A percentile compares a stretch with the other conserved stretches of the same genome.
phyloP scores from a whole-genome alignment of 345 rosid species.

The Schrenkiella parvula region DNA sequence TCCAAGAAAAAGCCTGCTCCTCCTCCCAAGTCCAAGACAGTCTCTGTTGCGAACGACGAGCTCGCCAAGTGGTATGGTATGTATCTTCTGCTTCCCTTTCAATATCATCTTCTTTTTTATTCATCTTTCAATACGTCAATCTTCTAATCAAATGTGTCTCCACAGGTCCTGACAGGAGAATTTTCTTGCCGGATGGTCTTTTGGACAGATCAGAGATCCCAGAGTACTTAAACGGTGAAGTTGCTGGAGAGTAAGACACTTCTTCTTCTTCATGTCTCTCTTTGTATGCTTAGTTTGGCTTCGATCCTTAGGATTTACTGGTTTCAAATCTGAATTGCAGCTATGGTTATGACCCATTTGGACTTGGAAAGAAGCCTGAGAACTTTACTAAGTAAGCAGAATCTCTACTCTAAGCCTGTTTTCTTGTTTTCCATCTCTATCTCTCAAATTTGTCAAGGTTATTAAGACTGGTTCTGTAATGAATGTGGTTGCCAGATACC shows the following conservation, averaged over 20 bases:
- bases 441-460: not conserved
- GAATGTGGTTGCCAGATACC: conserved; percentile 50
- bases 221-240: conserved; percentile 94
- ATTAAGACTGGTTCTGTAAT: conserved; percentile 8
- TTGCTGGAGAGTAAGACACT: conserved; percentile 61
- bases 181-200: conserved; percentile 92
- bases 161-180: conserved; percentile 93
- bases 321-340: conserved; percentile 43
- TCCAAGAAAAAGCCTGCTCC: conserved; percentile 72
- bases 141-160: conserved; percentile 9
- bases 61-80: conserved; percentile 99
- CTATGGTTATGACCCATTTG: conserved; percentile 96
- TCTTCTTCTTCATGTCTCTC: not conserved
- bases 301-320: not conserved
- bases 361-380: conserved; percentile 92
- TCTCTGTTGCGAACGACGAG: conserved; percentile 57
- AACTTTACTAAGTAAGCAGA: conserved; percentile 73
- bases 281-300: not conserved
- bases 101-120: not conserved
- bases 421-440: not conserved
- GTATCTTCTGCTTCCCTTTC: conserved; percentile 24
- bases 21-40: conserved; percentile 53
- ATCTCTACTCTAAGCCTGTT: not conserved
- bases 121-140: not conserved
- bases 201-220: conserved; percentile 95